These are phyloP conservation scores for Vigna mungo DNA, from an alignment of 306 rosid species.

Conservation along the genomic window DNA sequence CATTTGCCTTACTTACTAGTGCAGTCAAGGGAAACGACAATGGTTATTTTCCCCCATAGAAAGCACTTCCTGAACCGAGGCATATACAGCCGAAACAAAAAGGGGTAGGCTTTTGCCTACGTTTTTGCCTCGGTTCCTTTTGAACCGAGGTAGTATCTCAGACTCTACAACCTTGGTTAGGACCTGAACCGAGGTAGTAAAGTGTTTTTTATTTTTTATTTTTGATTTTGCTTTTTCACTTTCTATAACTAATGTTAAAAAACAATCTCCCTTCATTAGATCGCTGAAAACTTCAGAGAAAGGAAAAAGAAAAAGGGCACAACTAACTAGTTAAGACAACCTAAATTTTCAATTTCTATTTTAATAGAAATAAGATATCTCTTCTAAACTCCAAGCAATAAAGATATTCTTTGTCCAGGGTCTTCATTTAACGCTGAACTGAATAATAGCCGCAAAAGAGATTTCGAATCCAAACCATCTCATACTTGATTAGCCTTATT, in stretches of 20 bases:
- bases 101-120: too few species aligned
- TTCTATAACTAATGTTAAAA: constrained; percentile 51
- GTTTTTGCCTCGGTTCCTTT: too few species aligned
- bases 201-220: too few species aligned
- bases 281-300: constrained; percentile 43
- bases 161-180: too few species aligned
- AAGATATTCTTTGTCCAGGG: constrained; percentile 44
- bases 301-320: constrained; percentile 42
- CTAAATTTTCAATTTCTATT: constrained; percentile 45
- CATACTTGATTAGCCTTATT: constrained; percentile 48
- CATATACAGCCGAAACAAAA: too few species aligned
- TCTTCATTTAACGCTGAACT: constrained; percentile 43
- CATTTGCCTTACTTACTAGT: too few species aligned
- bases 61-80: too few species aligned
- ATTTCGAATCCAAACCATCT: constrained; percentile 37
- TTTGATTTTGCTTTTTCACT: too few species aligned
- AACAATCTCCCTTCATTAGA: constrained; percentile 53
- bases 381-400: constrained; percentile 38
- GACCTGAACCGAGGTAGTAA: too few species aligned
- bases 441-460: constrained; percentile 31
- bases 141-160: too few species aligned
- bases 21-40: too few species aligned
- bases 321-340: constrained; percentile 48
- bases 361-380: constrained; percentile 36
- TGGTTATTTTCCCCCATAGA: too few species aligned